A percentile compares a stretch with the other conserved stretches of the same genome.
Evolutionary conservation across 352 stramenopile species (phyloP).

Genomic region (Phytophthora cryptogea): DNA sequence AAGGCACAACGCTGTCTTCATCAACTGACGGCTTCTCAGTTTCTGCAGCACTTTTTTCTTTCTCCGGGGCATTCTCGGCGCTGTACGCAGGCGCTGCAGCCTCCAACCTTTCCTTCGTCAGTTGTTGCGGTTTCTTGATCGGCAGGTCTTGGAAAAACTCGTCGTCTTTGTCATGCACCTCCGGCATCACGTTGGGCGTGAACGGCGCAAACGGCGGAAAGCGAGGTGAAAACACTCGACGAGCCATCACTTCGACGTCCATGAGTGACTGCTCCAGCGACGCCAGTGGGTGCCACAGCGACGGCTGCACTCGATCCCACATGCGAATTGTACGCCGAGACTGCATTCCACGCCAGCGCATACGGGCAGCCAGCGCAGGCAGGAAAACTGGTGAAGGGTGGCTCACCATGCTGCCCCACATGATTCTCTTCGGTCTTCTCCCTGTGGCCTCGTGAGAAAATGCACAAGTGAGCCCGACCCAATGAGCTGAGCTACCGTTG

Average conservation of each 20-base stretch:
- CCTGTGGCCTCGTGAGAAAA: conserved; percentile 7
- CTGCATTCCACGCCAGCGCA: conserved; percentile 17
- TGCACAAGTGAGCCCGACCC: conserved; percentile 11
- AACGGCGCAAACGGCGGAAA: conserved; percentile 38
- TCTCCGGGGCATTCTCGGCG: background rate
- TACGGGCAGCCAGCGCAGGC: background rate
- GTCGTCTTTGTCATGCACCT: conserved; percentile 39
- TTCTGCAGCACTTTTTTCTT: conserved; percentile 20
- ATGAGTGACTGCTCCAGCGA: conserved; percentile 74
- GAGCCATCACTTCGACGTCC: conserved; percentile 50
- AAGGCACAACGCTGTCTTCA: conserved; percentile 15
- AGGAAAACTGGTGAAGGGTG: conserved; percentile 1
- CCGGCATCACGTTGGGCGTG: conserved; percentile 20
- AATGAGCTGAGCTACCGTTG: background rate
- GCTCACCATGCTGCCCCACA: conserved; percentile 16
- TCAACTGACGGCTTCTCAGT: conserved; percentile 25
- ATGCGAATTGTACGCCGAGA: conserved; percentile 31
- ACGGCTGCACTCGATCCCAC: conserved; percentile 56
- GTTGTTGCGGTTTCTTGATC: conserved; percentile 27
- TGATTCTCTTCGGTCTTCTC: background rate
- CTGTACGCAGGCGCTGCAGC: conserved; percentile 14
- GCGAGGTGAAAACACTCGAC: conserved; percentile 34
- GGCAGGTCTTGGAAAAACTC: conserved; percentile 61
- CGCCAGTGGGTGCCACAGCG: conserved; percentile 51
- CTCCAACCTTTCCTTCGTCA: conserved; percentile 17